phyloP scores from a whole-genome alignment of 306 rosid genomes.

The Quercus berberidifolia region DNA sequence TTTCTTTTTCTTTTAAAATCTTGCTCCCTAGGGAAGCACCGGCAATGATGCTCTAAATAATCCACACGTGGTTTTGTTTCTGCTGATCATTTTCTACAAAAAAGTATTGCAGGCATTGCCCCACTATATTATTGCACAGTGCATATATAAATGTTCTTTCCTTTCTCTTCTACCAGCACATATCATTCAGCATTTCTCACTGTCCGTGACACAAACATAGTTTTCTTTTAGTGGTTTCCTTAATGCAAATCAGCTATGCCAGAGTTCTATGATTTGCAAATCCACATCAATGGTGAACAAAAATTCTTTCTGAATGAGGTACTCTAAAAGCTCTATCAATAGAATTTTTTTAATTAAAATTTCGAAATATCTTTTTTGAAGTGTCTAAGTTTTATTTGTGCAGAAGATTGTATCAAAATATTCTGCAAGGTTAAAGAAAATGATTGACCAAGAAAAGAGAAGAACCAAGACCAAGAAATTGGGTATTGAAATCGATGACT shows the following conservation, averaged over 20 bases:
- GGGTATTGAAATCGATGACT: slow-evolving; percentile 42
- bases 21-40: not conserved
- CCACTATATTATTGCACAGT: too few relatives aligned
- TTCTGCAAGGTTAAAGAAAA: slow-evolving; percentile 48
- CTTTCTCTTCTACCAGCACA: not conserved
- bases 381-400: slow-evolving; percentile 13
- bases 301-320: slow-evolving; percentile 57
- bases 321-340: not conserved
- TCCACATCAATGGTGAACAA: slow-evolving; percentile 52
- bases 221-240: slow-evolving; percentile 15
- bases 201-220: not conserved
- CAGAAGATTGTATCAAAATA: slow-evolving; percentile 45
- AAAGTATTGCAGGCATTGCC: not conserved
- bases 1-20: not conserved
- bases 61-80: not conserved
- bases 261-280: slow-evolving; percentile 41
- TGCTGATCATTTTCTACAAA: not conserved
- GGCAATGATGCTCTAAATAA: not conserved
- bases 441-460: slow-evolving; percentile 37
- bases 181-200: not conserved
- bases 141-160: not conserved
- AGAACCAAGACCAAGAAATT: slow-evolving; percentile 23
- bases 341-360: not conserved
- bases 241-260: slow-evolving; percentile 45
- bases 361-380: not conserved